These are phyloP conservation scores for Pestalotiopsis sp. DNA, from an alignment of 2,329 filamentous ascomycete species.

Conservation along the genomic window DNA sequence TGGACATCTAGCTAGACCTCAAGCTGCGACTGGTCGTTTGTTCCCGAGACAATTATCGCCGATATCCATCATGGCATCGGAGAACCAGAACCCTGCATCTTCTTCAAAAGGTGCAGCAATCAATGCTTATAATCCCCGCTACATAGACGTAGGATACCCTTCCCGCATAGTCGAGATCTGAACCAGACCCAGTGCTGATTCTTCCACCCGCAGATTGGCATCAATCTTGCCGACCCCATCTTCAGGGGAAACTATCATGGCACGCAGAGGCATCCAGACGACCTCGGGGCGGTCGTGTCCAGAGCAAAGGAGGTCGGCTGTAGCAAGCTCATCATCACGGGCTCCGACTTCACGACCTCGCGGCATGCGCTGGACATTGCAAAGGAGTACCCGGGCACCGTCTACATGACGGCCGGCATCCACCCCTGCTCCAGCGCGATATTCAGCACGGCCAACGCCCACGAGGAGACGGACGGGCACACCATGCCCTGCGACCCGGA, in stretches of 20 bases:
- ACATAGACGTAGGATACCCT: constrained; percentile 58
- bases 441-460: constrained; percentile 62
- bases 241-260: constrained; percentile 85
- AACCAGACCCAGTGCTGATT: not conserved
- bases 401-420: constrained; percentile 90
- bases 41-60: constrained; percentile 15
- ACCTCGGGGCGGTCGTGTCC: constrained; percentile 75
- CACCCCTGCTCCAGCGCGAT: constrained; percentile 86
- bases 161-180: not conserved
- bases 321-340: constrained; percentile 88
- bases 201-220: constrained; percentile 66
- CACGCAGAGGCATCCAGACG: constrained; percentile 72
- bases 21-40: not conserved
- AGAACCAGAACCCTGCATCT: constrained; percentile 20
- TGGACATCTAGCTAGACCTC: not conserved
- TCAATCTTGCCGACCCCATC: constrained; percentile 93
- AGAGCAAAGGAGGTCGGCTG: constrained; percentile 80
- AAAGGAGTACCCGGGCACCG: constrained; percentile 71
- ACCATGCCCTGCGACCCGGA: constrained; percentile 57
- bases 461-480: constrained; percentile 45
- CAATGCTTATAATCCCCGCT: constrained; percentile 49
- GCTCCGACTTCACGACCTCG: constrained; percentile 81
- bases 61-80: constrained; percentile 26
- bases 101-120: constrained; percentile 13
- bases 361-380: constrained; percentile 74